Conservation (phyloP, 2,329 filamentous ascomycete genomes). For the Fusarium haematococcum region DNA sequence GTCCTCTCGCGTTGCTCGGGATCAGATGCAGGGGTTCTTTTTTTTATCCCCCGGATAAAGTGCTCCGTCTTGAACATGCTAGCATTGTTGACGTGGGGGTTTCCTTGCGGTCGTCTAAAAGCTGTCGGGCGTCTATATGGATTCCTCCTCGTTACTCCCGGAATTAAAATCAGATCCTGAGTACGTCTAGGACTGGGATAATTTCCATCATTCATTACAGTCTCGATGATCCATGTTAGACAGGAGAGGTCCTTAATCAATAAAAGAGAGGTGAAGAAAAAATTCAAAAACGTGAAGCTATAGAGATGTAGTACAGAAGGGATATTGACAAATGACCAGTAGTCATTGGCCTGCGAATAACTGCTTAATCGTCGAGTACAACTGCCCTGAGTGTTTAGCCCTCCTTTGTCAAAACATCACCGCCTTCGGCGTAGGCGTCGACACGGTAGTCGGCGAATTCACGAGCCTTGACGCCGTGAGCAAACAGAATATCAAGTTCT, state of each 20-base stretch:
- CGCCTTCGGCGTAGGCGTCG: constrained; percentile 39
- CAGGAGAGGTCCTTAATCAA: neutral
- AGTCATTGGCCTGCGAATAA: neutral
- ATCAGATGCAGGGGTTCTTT: neutral
- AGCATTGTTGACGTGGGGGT: neutral
- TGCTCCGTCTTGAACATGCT: neutral
- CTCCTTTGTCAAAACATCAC: constrained; percentile 6
- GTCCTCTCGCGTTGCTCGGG: neutral
- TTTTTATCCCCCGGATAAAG: neutral
- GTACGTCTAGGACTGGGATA: neutral
- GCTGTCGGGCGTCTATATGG: neutral
- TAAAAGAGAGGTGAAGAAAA: neutral
- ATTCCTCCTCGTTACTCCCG: neutral
- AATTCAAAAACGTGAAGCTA: neutral
- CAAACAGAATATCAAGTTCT: constrained; percentile 66
- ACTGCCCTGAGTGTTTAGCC: neutral
- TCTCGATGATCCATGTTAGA: neutral
- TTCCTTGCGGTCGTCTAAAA: neutral
- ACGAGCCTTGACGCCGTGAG: constrained; percentile 52
- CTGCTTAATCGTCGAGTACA: neutral
- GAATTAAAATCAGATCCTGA: neutral
- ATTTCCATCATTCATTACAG: neutral
- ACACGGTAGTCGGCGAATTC: constrained; percentile 53
- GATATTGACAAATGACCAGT: neutral
- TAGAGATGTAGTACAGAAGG: neutral